Percentiles rank a stretch among this genome's conserved stretches.
Evolutionary conservation across 2,329 filamentous ascomycete genomes (phyloP).

Genomic region (Herpotrichia juniperi): DNA sequence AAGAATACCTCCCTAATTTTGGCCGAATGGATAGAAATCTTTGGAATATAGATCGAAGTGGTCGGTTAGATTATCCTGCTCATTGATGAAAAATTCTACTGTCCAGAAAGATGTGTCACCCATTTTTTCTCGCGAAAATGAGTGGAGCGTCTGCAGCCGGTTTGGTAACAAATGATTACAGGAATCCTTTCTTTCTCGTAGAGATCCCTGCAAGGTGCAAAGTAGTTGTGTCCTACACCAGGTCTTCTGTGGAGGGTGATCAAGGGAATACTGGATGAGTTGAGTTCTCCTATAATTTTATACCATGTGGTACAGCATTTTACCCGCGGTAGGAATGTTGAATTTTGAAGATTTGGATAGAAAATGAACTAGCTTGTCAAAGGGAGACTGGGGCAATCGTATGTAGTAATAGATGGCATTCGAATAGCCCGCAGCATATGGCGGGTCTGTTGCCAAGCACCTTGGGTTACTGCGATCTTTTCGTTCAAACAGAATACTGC

Average conservation of each 20-base stretch:
- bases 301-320: slow-evolving; percentile 47
- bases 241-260: slow-evolving; percentile 48
- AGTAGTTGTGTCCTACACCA: slow-evolving; percentile 36
- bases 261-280: slow-evolving; percentile 13
- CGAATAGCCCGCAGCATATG: too few relatives aligned
- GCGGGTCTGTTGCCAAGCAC: too few relatives aligned
- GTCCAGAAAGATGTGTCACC: slow-evolving; percentile 57
- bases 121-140: slow-evolving; percentile 53
- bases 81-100: slow-evolving; percentile 53
- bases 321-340: too few relatives aligned
- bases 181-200: slow-evolving; percentile 47
- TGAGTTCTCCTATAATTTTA: slow-evolving; percentile 37
- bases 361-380: too few relatives aligned
- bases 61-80: slow-evolving; percentile 56
- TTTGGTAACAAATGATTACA: slow-evolving; percentile 61
- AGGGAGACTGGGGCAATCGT: too few relatives aligned
- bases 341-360: too few relatives aligned
- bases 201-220: slow-evolving; percentile 47
- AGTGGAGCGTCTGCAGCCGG: slow-evolving; percentile 58
- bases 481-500: too few relatives aligned
- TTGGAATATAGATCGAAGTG: slow-evolving; percentile 47
- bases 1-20: slow-evolving; percentile 62
- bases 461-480: too few relatives aligned
- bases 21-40: slow-evolving; percentile 54
- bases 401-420: too few relatives aligned